These are phyloP conservation scores for Phytophthora ohioensis DNA, from an alignment of 352 stramenopile species.

Conservation along the genomic window DNA sequence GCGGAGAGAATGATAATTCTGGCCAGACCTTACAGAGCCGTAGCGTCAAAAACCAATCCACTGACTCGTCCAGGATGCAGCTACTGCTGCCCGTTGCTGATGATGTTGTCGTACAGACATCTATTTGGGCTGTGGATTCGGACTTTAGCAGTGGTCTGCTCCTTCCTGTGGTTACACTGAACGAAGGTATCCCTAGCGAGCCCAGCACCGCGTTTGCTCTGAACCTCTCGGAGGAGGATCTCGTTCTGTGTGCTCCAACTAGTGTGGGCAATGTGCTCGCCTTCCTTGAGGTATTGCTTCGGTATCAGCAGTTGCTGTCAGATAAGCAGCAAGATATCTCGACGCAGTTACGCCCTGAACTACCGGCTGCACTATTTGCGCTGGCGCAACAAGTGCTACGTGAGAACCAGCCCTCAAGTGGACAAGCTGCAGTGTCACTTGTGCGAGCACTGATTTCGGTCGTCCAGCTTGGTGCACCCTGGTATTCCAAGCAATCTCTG, in stretches of 20 bases:
- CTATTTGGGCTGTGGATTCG: slow-evolving; percentile 70
- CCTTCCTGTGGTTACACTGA: slow-evolving; percentile 76
- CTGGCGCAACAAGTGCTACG: slow-evolving; percentile 76
- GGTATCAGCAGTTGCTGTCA: slow-evolving; percentile 44
- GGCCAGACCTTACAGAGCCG: neutral
- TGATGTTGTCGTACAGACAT: slow-evolving; percentile 70
- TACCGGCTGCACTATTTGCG: slow-evolving; percentile 73
- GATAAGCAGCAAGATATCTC: slow-evolving; percentile 10
- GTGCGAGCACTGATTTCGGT: slow-evolving; percentile 74
- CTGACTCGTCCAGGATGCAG: slow-evolving; percentile 33
- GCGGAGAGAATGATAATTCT: slow-evolving; percentile 21
- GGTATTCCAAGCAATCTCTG: slow-evolving; percentile 76
- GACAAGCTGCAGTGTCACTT: slow-evolving; percentile 63
- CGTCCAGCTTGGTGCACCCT: slow-evolving; percentile 66
- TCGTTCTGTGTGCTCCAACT: slow-evolving; percentile 72
- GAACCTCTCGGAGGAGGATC: slow-evolving; percentile 77
- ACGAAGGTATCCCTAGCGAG: slow-evolving; percentile 46
- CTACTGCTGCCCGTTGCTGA: slow-evolving; percentile 42
- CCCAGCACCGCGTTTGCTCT: slow-evolving; percentile 58
- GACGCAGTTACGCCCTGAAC: slow-evolving; percentile 58
- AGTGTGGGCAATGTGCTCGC: slow-evolving; percentile 67
- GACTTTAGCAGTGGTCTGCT: slow-evolving; percentile 65
- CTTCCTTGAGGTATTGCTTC: slow-evolving; percentile 72
- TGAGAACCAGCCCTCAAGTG: slow-evolving; percentile 65
- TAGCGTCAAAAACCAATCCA: slow-evolving; percentile 51